Conservation (phyloP, 1,284 basidiomycete genomes). For the Sporisorium sorghi region DNA sequence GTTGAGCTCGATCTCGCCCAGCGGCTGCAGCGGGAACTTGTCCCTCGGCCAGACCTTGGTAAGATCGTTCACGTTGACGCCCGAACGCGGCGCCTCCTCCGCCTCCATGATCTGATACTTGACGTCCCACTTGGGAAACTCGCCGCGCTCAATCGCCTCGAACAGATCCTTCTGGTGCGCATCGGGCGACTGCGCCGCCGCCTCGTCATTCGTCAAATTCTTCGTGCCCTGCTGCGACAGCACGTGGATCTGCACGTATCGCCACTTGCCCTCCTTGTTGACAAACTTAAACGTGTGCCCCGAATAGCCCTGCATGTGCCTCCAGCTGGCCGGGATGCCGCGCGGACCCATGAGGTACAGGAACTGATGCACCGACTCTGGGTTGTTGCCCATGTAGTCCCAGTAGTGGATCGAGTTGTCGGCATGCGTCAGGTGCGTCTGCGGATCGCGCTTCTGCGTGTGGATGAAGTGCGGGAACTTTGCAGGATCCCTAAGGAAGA, state of each 20-base stretch:
- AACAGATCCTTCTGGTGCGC: conserved; percentile 60
- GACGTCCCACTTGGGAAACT: conserved; percentile 65
- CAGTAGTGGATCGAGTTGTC: conserved; percentile 50
- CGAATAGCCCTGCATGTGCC: conserved; percentile 56
- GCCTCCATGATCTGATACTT: conserved; percentile 58
- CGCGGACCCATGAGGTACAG: conserved; percentile 52
- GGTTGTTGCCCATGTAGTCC: conserved; percentile 53
- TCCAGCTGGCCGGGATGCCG: conserved; percentile 46
- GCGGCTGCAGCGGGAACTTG: conserved; percentile 54
- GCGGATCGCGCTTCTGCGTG: conserved; percentile 57
- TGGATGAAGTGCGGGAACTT: conserved; percentile 63
- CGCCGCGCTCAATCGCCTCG: conserved; percentile 59
- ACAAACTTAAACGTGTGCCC: conserved; percentile 62
- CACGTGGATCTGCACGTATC: conserved; percentile 57
- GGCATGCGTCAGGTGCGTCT: conserved; percentile 46
- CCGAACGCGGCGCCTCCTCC: conserved; percentile 31
- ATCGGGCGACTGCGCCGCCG: conserved; percentile 46
- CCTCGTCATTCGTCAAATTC: conserved; percentile 47
- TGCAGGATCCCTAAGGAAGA: conserved; percentile 56
- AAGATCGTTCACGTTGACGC: conserved; percentile 57
- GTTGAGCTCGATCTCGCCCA: conserved; percentile 61
- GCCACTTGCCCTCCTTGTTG: conserved; percentile 55
- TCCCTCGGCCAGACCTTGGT: conserved; percentile 55
- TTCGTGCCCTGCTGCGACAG: conserved; percentile 54
- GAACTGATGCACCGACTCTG: conserved; percentile 54